phyloP scores from a whole-genome alignment of 257 asterid genomes.

The Solanum etuberosum region DNA sequence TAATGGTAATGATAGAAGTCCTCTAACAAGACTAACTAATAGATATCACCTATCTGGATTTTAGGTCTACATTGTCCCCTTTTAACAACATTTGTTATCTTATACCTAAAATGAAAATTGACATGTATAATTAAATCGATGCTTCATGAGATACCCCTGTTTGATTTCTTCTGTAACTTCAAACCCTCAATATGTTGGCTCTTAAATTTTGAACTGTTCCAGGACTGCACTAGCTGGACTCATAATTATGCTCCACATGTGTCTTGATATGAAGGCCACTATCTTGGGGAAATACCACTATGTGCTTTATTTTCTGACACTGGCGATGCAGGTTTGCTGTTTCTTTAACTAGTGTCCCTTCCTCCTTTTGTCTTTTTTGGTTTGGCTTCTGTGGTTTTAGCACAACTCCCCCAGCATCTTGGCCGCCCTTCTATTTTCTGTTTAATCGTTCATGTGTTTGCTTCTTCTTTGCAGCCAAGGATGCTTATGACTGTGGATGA shows the following conservation, averaged over 20 bases:
- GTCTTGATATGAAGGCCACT: conserved; percentile 81
- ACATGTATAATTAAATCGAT: not conserved
- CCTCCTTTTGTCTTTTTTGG: not conserved
- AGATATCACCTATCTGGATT: not conserved
- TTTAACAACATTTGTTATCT: not conserved
- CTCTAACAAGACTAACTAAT: not conserved
- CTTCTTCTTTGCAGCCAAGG: conserved; percentile 51
- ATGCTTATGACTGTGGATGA: conserved; percentile 94
- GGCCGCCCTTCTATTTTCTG: not conserved
- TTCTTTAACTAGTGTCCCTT: not conserved
- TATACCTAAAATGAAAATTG: not conserved
- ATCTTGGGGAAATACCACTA: conserved; percentile 85
- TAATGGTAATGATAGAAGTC: not conserved
- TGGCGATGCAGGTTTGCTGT: conserved; percentile 80
- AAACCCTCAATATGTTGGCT: not conserved
- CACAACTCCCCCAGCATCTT: not conserved
- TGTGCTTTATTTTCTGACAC: conserved; percentile 67
- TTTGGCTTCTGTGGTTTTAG: not conserved
- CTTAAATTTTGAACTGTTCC: not conserved
- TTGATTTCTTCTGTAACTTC: not conserved
- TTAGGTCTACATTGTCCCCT: not conserved
- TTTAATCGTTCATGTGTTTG: not conserved
- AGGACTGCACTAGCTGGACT: conserved; percentile 67
- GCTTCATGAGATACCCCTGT: not conserved
- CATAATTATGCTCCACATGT: conserved; percentile 31